Conservation (phyloP, 208 protist genomes). For the Jaenimonas drosophilae region DNA sequence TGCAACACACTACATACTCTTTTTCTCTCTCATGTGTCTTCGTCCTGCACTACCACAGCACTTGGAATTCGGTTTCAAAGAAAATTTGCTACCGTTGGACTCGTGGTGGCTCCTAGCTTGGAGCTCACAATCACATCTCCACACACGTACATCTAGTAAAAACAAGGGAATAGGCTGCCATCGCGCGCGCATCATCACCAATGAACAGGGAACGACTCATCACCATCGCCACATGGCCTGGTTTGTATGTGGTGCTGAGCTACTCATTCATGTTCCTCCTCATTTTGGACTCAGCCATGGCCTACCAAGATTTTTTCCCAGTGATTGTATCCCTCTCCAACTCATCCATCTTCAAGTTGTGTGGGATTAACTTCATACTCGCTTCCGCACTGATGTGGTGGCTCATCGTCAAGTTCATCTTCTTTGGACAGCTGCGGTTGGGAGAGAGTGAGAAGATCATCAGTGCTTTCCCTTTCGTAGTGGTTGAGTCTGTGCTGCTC, state of each 20-base stretch:
- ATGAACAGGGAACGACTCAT: no score
- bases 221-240: no score
- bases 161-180: no score
- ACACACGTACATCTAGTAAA: not conserved
- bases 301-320: constrained; percentile 54
- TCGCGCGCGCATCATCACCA: no score
- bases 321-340: constrained; percentile 51
- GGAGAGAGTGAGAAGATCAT: constrained; percentile 26
- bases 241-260: constrained; percentile 37
- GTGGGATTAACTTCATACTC: constrained; percentile 32
- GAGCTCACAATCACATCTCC: no score
- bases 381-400: constrained; percentile 21
- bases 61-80: no score
- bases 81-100: no score
- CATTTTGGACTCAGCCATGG: constrained; percentile 42
- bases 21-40: constrained; percentile 1
- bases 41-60: no score
- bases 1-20: not conserved
- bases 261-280: constrained; percentile 24
- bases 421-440: constrained; percentile 57
- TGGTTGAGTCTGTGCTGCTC: constrained; percentile 40
- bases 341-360: constrained; percentile 44
- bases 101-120: no score
- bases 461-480: constrained; percentile 23
- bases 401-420: constrained; percentile 21